Evolutionary conservation across 2,329 filamentous ascomycete species (phyloP), one percentile per base, ranked within the genome.

Genomic region (Fusarium pseudocircinatum): DNA sequence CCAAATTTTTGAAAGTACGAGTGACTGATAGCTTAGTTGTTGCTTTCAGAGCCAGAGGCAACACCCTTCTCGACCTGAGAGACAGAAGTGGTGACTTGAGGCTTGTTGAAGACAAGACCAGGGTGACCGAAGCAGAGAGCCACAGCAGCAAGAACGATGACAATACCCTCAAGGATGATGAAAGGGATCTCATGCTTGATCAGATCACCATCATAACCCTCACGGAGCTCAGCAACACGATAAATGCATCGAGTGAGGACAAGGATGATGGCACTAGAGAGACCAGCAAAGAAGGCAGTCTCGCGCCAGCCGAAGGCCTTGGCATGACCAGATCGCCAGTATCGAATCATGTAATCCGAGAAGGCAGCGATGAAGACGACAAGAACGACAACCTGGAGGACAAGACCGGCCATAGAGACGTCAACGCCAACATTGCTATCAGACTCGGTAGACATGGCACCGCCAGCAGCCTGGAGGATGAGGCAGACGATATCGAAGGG

Each of bases 161-260:
- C 63, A 20, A 77, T 67, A 43, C 86, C 87, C 82, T 90, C 88
- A 7, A 90, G 81, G 1, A 82, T 82, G 69, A 90, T 87, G 70
- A 90, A 90, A 9, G 86, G 80, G 1, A 79, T 74, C 80, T 90
- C 83, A 43, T 90, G 81, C 63, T 80, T 81, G 61, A 92, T 89
- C 69, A 92, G 79, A 3, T 82, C 77, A 2, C 89, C 90, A 30
- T 77, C 44, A 83, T 91, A 93, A 8, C 91, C 91, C 39, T 91
- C 86, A 69, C 85, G 87, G 60, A 94, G 82, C 84, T 94, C 92
- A 10, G 87, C 88, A 40, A 92, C 89, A 67, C 92, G 88, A 80
- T 89, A 93, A 58, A 88, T 85, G 75, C 89, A 92, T 49, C 92
- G 85, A 30, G 88, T 85, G 52, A 93, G 86, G 75, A 93, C 89